Evolutionary conservation across 192 early-diverging fungal genomes (phyloP).

Genomic region (Irineochytrium annulatum): DNA sequence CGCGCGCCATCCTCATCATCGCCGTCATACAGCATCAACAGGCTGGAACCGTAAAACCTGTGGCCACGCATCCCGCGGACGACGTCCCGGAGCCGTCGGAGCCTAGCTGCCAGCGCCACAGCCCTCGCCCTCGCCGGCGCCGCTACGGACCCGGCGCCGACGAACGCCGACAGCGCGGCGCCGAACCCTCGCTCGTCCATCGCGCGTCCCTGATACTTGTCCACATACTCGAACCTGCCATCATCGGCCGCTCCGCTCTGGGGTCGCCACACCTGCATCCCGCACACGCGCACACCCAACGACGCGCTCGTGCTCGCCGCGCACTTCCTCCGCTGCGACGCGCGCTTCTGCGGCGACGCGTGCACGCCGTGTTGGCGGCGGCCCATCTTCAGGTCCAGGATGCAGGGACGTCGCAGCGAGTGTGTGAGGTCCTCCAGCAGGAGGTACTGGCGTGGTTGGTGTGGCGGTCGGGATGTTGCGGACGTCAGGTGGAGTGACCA

Average conservation of each 20-base stretch:
- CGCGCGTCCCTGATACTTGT: too few species aligned
- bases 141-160: constrained; percentile 74
- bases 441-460: constrained; percentile 80
- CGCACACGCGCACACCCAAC: constrained; percentile 84
- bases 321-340: constrained; percentile 78
- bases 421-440: constrained; percentile 81
- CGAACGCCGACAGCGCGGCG: constrained; percentile 78
- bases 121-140: constrained; percentile 83
- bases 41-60: constrained; percentile 77
- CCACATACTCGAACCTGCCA: too few species aligned
- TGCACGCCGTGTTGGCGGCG: constrained; percentile 84
- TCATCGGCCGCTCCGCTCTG: too few species aligned
- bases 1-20: constrained; percentile 15
- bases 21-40: constrained; percentile 84
- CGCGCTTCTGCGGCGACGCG: constrained; percentile 67
- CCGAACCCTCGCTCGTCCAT: too few species aligned
- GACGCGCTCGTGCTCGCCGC: constrained; percentile 74
- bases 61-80: constrained; percentile 64
- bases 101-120: constrained; percentile 71
- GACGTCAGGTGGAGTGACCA: too few species aligned
- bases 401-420: constrained; percentile 74
- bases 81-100: constrained; percentile 61
- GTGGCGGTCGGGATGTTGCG: too few species aligned
- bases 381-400: constrained; percentile 92
- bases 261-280: constrained; percentile 85